Base-by-base conservation (phyloP, 192 early-diverging fungal genomes). In the Coemansia sp. region DNA sequence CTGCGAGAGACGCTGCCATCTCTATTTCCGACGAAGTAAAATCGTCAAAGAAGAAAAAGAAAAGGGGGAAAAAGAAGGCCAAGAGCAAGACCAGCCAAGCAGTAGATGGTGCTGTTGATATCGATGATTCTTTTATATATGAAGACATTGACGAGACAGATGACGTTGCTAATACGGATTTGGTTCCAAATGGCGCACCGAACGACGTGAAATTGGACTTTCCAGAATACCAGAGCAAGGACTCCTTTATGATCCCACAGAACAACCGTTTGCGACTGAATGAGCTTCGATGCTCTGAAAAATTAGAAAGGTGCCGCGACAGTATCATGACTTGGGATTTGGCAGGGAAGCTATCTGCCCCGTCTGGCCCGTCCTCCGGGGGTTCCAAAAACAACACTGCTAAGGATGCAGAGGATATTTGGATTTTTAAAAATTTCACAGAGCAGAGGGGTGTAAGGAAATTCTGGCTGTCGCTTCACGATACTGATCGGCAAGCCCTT, bases 391-490 rank as follows among this genome's bases (percentile, higher is more conserved):
- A 41, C 39, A 56, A 41, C 13, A 37, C 19, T 1, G 19, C 37
- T 5, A 50, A 48, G 10, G 26, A 50, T 11, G 47, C 61, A 48
- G 52, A 54, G 9, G 47, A 61, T 52, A 45, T 71, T 15, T 80
- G 77, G 77, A 70, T 50, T 54, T 68, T 56, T 74, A 68, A 76
- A 11, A 23, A 61, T 9, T 21, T 61, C 9, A 69, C 69, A 16
- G 81, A 84, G 56, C 60, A 70, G n/a, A 60, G 39, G 44, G 72
- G 69, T 47, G 67, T 84, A 48, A 72, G 81, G 18, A 56, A 68
- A 5, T 84, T 72, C 38, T 84, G 81, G 81, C 62, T 75, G 2
- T 64, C 62, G 11, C 49, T 84, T 12, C 71, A 61, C 49, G 70
- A 72, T 9, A 37, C 64, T 18, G 70, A 84, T 64, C 75, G 69